Base-by-base conservation (phyloP, 2,329 filamentous ascomycete species). In the Colletotrichum costaricense region DNA sequence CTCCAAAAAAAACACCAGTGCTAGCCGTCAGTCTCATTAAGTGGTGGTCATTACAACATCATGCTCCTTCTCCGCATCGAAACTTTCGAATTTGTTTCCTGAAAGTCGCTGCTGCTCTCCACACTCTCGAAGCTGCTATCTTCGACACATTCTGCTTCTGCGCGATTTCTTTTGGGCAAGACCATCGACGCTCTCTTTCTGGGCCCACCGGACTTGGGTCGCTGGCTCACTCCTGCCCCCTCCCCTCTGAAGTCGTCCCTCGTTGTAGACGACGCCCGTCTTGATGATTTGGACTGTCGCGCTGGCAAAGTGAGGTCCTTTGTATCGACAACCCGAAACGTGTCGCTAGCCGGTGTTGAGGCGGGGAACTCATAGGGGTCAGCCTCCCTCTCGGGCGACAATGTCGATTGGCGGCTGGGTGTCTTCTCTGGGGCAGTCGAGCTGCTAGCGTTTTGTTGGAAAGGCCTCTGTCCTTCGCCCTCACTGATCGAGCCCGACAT, bases 301-400 rank as follows among this genome's bases (percentile, higher is more conserved):
- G 70, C 49, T 22, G 78, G 78, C 30, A 67, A 75, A 24, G 75
- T 63, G 63, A 78, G 78, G 55, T 81, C 81, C 72, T 80, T 79
- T 28, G 80, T 63, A 52, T 76, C 69, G 46, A 69, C 55, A 56
- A 65, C 72, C 57, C 9, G 70, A 11, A 63, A 71, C 30, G 24
- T 75, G 14, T 74, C 75, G 46, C 81, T 63, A 63, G 71, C 74
- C 1, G 87, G 86, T 5, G 88, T 88, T 3, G 86, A 85, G 70
- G 82, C 83, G 7, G 83, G 83, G 75, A 91, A 90, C 68, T 91
- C 88, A 75, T 91, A 91, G 7, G 90, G 82, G 76, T 91, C 89
- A 12, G 79, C 75, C 11, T 66, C 55, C 14, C 26, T 57, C 26
- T 54, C 58, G 24, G 59, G 52, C 33, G 63, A 67, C 30, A 56